Base-by-base conservation (phyloP, 2,329 filamentous ascomycete genomes). In the Penicillium freii region DNA sequence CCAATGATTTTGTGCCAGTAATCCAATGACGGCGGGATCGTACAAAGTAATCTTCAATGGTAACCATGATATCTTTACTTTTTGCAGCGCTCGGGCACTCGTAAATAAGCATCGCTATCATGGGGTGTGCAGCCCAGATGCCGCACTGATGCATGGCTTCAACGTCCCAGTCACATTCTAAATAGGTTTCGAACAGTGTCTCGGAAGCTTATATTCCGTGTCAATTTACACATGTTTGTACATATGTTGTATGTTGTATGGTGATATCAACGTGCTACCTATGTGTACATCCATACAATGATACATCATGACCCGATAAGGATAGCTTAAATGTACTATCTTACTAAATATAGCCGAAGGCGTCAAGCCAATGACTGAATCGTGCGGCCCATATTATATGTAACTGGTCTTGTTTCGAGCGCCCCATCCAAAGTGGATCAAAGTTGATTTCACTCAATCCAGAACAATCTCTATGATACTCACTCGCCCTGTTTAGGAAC, bases 311-410 rank as follows among this genome's bases (percentile, higher is more conserved):
- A 42, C 31, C 21, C 17, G 25, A 36, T 47, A 53, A 17, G 25
- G 21, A 42, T 38, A 29, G 25, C n/a, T 39, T 48, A 40, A 39
- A 11, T n/a, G 5, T 11, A 9, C 4, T 11, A 33, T 39, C n/a
- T 27, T n/a, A 13, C 51, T 54, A 54, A 48, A 54, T 48, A 48
- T 54, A 54, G 51, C 17, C 9, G 13, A 38, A 31, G 29, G 7
- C 21, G 15, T n/a, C 11, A 27, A 53, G 10, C 25, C 11, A 21
- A 3, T 29, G 23, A 40, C 39, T 54, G 51, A 34, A 31, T 13
- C 13, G 19, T 31, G 23, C n/a, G 34, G 27, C 33, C 33, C 6
- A 23, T 23, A 23, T 23, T 17, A 34, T 34, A 39, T 29, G 31
- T 34, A 13, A 44, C 47, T 15, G 25, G 42, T 40, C 43, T 54